A percentile compares a stretch with the other conserved stretches of the same genome.
Evolutionary conservation across 1,284 basidiomycete species (phyloP).

Genomic region (Erythrobasidium hasegawianum): DNA sequence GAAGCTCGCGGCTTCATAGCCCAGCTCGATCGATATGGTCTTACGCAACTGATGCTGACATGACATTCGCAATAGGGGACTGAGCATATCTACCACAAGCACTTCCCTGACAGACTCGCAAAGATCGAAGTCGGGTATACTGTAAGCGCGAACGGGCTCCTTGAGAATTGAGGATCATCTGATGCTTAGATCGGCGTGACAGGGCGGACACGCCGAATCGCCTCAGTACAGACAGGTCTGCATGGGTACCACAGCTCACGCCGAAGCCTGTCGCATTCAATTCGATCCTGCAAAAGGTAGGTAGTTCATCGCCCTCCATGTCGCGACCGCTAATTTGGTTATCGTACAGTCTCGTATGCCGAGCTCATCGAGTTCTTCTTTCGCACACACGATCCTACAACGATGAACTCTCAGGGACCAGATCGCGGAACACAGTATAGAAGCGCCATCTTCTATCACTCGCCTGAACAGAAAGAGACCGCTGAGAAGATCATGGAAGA

Average conservation of each 20-base stretch:
- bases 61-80: neutral
- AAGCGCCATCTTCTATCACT: conserved; percentile 81
- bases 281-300: conserved; percentile 73
- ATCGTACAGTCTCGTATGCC: conserved; percentile 31
- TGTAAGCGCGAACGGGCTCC: conserved; percentile 16
- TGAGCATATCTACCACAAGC: conserved; percentile 42
- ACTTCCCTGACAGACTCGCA: conserved; percentile 36
- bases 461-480: conserved; percentile 67
- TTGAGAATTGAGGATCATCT: no score
- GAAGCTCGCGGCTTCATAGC: no score
- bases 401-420: conserved; percentile 48
- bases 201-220: conserved; percentile 36
- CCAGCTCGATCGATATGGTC: no score
- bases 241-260: conserved; percentile 75
- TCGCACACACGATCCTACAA: conserved; percentile 80
- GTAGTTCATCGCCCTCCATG: conserved; percentile 73
- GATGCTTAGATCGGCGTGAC: no score
- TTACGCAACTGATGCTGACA: no score
- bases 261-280: conserved; percentile 79
- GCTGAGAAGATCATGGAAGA: conserved; percentile 78
- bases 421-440: conserved; percentile 70
- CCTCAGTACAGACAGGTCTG: conserved; percentile 71
- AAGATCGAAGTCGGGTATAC: conserved; percentile 45
- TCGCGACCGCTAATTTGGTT: conserved; percentile 16
- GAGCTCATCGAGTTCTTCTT: conserved; percentile 75